These are phyloP conservation scores for Spencermartinsiella europaea DNA, from an alignment of 805 yeast genomes.

Conservation along the genomic window DNA sequence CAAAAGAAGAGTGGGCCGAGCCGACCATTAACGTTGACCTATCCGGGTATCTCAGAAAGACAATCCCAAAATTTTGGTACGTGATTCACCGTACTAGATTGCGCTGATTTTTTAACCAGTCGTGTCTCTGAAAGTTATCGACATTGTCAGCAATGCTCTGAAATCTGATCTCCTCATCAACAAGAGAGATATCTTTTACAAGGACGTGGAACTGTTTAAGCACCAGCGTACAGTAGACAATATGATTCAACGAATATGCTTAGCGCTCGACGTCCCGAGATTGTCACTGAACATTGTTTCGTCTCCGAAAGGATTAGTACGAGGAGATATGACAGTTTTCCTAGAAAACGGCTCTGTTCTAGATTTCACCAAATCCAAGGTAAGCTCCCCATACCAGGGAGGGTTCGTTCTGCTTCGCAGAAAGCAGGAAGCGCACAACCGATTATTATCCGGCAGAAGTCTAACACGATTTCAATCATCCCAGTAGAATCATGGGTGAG, in stretches of 20 bases:
- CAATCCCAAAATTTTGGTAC: slow-evolving; percentile 9
- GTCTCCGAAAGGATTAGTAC: slow-evolving; percentile 52
- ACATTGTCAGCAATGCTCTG: slow-evolving; percentile 19
- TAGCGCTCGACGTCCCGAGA: slow-evolving; percentile 36
- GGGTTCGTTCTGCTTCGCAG: too few relatives aligned
- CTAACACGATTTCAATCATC: slow-evolving; percentile 25
- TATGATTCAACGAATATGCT: slow-evolving; percentile 36
- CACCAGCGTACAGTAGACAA: slow-evolving; percentile 41
- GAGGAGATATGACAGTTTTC: slow-evolving; percentile 33
- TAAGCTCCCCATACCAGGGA: too few relatives aligned
- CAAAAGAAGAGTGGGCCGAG: too few relatives aligned
- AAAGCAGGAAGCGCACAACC: too few relatives aligned
- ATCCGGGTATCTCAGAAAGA: slow-evolving; percentile 3
- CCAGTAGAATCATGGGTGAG: slow-evolving; percentile 33
- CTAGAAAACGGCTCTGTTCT: slow-evolving; percentile 4
- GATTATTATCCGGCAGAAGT: not conserved
- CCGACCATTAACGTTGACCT: not conserved
- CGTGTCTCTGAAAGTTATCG: slow-evolving; percentile 10
- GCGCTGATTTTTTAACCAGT: not conserved
- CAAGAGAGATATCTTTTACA: slow-evolving; percentile 54
- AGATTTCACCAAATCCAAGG: slow-evolving; percentile 4
- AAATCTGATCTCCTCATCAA: slow-evolving; percentile 28
- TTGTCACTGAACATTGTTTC: slow-evolving; percentile 43
- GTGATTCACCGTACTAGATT: not conserved
- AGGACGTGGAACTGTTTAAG: slow-evolving; percentile 48